phyloP scores from a whole-genome alignment of 495 filamentous ascomycete species.

The Annulohypoxylon bovei region DNA sequence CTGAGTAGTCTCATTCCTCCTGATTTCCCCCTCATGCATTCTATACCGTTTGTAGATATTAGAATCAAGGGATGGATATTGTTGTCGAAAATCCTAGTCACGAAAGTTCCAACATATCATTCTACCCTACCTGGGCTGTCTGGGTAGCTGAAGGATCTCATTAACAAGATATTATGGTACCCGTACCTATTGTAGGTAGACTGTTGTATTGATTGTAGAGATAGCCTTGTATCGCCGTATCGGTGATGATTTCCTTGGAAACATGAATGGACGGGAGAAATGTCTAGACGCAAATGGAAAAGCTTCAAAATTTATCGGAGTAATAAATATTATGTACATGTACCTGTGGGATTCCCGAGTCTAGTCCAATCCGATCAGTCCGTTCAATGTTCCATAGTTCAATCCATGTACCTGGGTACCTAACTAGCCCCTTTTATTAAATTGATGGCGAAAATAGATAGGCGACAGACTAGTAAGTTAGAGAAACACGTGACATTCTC shows the following conservation, averaged over 20 bases:
- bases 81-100: neutral
- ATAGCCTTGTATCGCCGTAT: neutral
- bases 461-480: neutral
- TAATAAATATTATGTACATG: conserved; percentile 3
- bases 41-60: neutral
- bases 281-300: conserved; percentile 7
- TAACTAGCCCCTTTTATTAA: neutral
- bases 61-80: neutral
- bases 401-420: neutral
- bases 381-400: neutral
- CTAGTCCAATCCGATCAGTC: neutral
- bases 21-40: neutral
- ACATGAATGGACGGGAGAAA: neutral
- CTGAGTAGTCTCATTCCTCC: conserved; percentile 19
- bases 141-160: no score
- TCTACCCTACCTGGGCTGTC: no score
- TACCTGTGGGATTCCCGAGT: neutral
- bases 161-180: no score
- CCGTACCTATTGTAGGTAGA: neutral
- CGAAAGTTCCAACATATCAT: no score
- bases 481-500: conserved; percentile 17
- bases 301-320: neutral
- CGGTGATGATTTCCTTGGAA: neutral
- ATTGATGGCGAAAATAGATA: neutral
- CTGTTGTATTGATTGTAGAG: neutral